These are phyloP conservation scores for Cercospora janseana DNA, from an alignment of 2,329 filamentous ascomycete genomes.

Conservation along the genomic window DNA sequence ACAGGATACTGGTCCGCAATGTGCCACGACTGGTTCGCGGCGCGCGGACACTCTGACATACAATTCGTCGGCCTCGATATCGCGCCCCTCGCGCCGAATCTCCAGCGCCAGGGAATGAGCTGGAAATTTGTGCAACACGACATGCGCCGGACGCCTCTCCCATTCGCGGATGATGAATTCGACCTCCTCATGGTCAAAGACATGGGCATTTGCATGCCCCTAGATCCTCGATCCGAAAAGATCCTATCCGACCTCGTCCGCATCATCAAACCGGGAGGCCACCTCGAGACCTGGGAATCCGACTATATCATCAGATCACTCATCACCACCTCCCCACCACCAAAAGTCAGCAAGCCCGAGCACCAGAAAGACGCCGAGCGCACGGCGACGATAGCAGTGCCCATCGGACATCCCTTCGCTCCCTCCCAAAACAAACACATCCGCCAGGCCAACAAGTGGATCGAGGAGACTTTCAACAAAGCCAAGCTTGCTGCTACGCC, in stretches of 20 bases:
- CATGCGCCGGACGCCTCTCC: conserved; percentile 70
- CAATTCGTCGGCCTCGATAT: conserved; percentile 82
- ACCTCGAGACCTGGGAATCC: conserved; percentile 84
- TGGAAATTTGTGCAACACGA: conserved; percentile 91
- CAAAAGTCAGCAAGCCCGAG: conserved; percentile 57
- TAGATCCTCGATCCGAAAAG: conserved; percentile 53
- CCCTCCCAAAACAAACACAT: conserved; percentile 78
- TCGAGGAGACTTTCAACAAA: conserved; percentile 70
- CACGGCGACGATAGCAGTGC: conserved; percentile 79
- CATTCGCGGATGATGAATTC: conserved; percentile 76
- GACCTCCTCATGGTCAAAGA: conserved; percentile 90
- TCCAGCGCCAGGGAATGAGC: conserved; percentile 70
- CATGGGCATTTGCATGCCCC: conserved; percentile 65
- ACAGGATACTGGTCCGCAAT: conserved; percentile 86
- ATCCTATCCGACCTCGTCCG: conserved; percentile 74
- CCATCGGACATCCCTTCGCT: conserved; percentile 77
- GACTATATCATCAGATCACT: conserved; percentile 83
- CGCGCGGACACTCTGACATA: conserved; percentile 65
- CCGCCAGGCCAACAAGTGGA: conserved; percentile 79
- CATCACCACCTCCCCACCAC: conserved; percentile 68
- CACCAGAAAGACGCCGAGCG: conserved; percentile 63
- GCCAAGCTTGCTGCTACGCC: conserved; percentile 71
- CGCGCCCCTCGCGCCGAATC: conserved; percentile 65
- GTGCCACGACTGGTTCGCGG: conserved; percentile 76
- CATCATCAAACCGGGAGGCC: conserved; percentile 72